These are phyloP conservation scores for Phylloporus arenicola DNA, from an alignment of 768 basidiomycete species.

Conservation along the genomic window DNA sequence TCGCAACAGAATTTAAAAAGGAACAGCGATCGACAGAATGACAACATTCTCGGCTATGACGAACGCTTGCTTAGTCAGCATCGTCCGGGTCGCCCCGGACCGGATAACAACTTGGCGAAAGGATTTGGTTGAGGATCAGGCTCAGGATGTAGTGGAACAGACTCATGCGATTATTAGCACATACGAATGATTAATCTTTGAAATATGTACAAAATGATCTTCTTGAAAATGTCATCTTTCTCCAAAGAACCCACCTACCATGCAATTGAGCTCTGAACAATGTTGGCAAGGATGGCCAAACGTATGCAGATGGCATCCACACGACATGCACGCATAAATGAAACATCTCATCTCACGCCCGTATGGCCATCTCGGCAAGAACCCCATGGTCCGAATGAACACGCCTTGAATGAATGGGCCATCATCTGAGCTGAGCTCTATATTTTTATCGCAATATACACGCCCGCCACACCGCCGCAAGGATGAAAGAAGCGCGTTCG, in stretches of 20 bases:
- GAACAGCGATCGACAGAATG: background rate
- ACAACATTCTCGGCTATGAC: background rate
- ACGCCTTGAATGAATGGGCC: background rate
- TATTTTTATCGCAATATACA: too few species aligned
- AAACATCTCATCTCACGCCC: background rate
- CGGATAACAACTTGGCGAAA: background rate
- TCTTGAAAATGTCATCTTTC: too few species aligned
- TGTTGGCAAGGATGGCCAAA: background rate
- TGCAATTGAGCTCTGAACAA: too few species aligned
- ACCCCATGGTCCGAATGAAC: background rate
- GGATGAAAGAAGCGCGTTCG: background rate
- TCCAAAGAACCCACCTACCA: too few species aligned
- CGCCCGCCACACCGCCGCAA: too few species aligned
- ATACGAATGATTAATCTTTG: too few species aligned
- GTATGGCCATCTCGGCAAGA: background rate
- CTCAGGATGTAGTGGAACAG: too few species aligned
- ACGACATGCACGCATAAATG: background rate
- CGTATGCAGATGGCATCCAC: background rate
- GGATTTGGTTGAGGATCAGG: too few species aligned
- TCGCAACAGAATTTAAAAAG: background rate
- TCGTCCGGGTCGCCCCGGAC: background rate
- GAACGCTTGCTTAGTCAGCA: background rate
- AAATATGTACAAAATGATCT: too few species aligned
- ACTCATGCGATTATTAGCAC: background rate
- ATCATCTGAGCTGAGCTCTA: too few species aligned